Evolutionary conservation across 495 filamentous ascomycete genomes (phyloP), one percentile per base, ranked within the genome.

Genomic region (Lepidopterella palustris): DNA sequence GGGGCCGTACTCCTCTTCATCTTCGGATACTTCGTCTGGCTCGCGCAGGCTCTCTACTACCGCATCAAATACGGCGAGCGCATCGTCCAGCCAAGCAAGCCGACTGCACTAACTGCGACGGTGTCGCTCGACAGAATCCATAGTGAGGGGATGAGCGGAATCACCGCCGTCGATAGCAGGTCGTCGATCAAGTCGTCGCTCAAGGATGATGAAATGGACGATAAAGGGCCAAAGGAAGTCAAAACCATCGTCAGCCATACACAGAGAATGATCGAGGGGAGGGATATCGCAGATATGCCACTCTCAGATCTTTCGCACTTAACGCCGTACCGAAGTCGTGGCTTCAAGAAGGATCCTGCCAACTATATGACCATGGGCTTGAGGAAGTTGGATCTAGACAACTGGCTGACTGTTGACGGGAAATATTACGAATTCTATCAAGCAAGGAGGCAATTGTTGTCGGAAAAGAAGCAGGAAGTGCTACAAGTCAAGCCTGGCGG

Each of bases 371-470:
- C 78, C 63, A 82, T 82, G 80, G 80, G 82, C 35, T 72, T 84
- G 20, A 75, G 75, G 57, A 78, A 74, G 59, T 67, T 83, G 27
- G 79, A 81, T 42, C 58, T 64, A 18, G 65, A 71, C 42, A 80
- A 81, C 45, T 84, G 80, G 81, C 72, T 84, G 28, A 79, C 76
- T 0, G 60, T 83, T 31, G 80, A 83, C 65, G 73, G 23, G 52
- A 73, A 75, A 56, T 82, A 82, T 53, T 71, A 73, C 62, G 72
- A 73, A 26, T 79, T 80, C 58, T 78, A 81, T 64, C 58, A 63
- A 1, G 71, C 80, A 25, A 72, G 79, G 24, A 64, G 64, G 18
- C 62, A 74, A 24, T 71, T 82, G 53, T 72, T 83, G 4, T 50
- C 65, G 5, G 68, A 71, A 0, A 71, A 77, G 49, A 72, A 72